Base-by-base conservation (phyloP, 495 filamentous ascomycete genomes). In the Geoglossum glabrum region DNA sequence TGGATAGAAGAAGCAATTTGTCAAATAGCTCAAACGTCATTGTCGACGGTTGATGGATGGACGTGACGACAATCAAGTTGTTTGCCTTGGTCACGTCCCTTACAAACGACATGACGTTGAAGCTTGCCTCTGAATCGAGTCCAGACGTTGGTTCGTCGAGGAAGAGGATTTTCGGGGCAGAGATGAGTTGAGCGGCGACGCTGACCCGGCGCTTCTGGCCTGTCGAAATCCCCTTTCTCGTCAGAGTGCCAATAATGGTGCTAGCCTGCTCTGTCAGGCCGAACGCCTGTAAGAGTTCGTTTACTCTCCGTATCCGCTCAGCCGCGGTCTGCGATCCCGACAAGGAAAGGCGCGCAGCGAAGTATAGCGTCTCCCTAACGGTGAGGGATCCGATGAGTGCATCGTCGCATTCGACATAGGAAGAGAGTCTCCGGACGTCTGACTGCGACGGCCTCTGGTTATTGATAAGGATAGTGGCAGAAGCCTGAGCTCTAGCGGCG, bases 361-460 rank as follows among this genome's bases (percentile, higher is more conserved):
- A 90, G 59, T 79, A 67, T 57, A 92, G 67, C 0, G 86, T 90
- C 69, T 92, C 86, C 21, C 72, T 71, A 13, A 88, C 84, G 0
- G 85, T 90, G 59, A 90, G 71, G 0, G 81, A 80, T 17, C 86
- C 86, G 49, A 88, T 83, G 3, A 90, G 71, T 3, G 84, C 78
- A 72, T 90, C 86, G 57, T 90, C 84, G 68, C 90, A 86, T 74
- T 92, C 86, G 17, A 92, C 86, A 64, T 86, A 89, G 27, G 79
- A 77, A 49, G 72, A 78, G 56, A 86, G 70, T 27, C 73, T 68
- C 15, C 73, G 69, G 60, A 80, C 73, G 25, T 62, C 61, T 34
- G 26, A 30, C 33, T n/a, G 26, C 51, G 58, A 30, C 17, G 25
- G 23, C 0, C 30, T 1, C 10, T 4, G 4, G 61, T 81, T 81